Evolutionary conservation across 2,329 filamentous ascomycete genomes (phyloP).

Genomic region (Xylariaceae sp.): DNA sequence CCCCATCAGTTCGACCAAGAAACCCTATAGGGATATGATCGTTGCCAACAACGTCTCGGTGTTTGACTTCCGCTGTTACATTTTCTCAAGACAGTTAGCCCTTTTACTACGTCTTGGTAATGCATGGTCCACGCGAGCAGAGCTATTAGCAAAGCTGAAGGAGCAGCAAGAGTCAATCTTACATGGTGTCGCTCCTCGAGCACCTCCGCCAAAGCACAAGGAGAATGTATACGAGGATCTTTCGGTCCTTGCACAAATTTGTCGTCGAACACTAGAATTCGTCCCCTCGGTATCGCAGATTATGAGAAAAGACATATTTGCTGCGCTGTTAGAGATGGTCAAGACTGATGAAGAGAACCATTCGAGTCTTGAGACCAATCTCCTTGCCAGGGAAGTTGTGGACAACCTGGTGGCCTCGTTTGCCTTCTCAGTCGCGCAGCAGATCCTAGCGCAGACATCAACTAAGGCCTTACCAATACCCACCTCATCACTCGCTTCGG

Average conservation of each 20-base stretch:
- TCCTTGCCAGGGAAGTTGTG: conserved; percentile 48
- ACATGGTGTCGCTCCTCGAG: conserved; percentile 51
- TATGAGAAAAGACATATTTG: conserved; percentile 71
- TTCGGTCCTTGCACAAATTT: conserved; percentile 78
- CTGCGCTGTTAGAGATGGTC: conserved; percentile 48
- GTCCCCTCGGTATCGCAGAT: conserved; percentile 75
- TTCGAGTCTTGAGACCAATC: conserved; percentile 23
- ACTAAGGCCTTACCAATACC: conserved; percentile 65
- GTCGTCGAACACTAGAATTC: conserved; percentile 76
- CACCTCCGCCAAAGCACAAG: conserved; percentile 42
- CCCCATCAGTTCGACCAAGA: conserved; percentile 60
- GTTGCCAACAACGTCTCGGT: conserved; percentile 91
- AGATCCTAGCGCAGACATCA: conserved; percentile 71
- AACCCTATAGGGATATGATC: conserved; percentile 87
- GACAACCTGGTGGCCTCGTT: conserved; percentile 76
- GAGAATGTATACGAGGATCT: conserved; percentile 68
- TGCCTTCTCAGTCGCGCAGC: conserved; percentile 70
- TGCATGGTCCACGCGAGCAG: conserved; percentile 57
- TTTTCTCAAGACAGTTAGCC: conserved; percentile 84
- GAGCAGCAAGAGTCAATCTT: conserved; percentile 58
- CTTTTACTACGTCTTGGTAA: conserved; percentile 82
- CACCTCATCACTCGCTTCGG: conserved; percentile 46
- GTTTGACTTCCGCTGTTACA: conserved; percentile 91
- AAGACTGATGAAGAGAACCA: conserved; percentile 32
- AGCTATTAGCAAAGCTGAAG: conserved; percentile 57